phyloP scores from a whole-genome alignment of 495 filamentous ascomycete genomes.

The Aspergillus hancockii region DNA sequence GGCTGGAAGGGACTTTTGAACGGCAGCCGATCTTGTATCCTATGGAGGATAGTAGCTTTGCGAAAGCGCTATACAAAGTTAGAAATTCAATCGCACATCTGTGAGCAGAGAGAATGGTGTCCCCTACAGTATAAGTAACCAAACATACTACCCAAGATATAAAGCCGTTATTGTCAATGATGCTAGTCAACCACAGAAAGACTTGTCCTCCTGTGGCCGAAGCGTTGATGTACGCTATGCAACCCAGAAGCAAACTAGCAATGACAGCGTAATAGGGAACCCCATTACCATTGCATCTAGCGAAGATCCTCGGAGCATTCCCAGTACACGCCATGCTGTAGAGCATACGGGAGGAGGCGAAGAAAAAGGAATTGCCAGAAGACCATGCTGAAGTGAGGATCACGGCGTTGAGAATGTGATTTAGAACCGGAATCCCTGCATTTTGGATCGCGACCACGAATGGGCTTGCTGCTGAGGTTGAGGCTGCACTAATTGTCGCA shows the following conservation, averaged over 20 bases:
- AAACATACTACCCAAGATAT: constrained; percentile 54
- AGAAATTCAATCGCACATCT: background rate
- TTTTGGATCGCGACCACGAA: constrained; percentile 60
- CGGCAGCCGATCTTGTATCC: constrained; percentile 48
- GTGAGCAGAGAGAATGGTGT: background rate
- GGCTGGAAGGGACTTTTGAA: constrained; percentile 57
- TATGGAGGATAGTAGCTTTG: constrained; percentile 42
- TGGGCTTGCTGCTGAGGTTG: constrained; percentile 51
- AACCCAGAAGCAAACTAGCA: constrained; percentile 45
- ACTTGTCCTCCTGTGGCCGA: constrained; percentile 43
- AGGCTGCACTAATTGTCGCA: constrained; percentile 40
- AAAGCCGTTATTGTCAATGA: constrained; percentile 61
- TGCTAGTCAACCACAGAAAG: constrained; percentile 61
- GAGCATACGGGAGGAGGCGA: constrained; percentile 70
- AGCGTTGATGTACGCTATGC: constrained; percentile 52
- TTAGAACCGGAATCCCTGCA: constrained; percentile 63
- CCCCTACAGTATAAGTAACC: constrained; percentile 34
- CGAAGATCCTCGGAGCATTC: constrained; percentile 60
- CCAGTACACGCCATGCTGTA: constrained; percentile 72
- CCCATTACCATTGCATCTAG: constrained; percentile 40
- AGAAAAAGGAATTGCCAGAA: constrained; percentile 74
- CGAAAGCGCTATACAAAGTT: constrained; percentile 38
- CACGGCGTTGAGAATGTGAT: constrained; percentile 74
- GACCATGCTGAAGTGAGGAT: constrained; percentile 69
- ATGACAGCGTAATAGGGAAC: constrained; percentile 53